Percentiles rank a stretch among this genome's conserved stretches.
These are phyloP conservation scores for Lodderomyces jiufengensis DNA, from an alignment of 1,139 yeast genomes.

Conservation along the genomic window DNA sequence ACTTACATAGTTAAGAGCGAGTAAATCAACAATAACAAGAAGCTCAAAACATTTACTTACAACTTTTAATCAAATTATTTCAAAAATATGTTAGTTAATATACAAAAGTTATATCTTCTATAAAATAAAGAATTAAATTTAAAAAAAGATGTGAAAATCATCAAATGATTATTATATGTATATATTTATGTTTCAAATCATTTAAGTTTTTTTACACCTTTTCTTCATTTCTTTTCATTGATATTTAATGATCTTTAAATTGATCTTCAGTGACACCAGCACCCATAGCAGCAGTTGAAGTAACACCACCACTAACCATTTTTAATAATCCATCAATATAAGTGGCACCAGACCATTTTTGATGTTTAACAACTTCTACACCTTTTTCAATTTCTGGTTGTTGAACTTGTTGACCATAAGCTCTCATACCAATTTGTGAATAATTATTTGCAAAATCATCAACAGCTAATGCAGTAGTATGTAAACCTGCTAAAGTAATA, in stretches of 20 bases:
- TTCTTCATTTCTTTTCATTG: not conserved
- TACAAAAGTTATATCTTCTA: too few relatives aligned
- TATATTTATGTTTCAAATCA: too few relatives aligned
- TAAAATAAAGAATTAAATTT: too few relatives aligned
- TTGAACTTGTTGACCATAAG: conserved; percentile 86
- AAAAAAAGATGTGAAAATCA: too few relatives aligned
- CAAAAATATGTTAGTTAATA: too few relatives aligned
- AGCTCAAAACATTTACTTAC: too few relatives aligned
- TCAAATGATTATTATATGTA: too few relatives aligned
- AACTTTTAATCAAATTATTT: too few relatives aligned
- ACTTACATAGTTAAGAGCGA: too few relatives aligned
- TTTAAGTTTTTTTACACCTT: too few relatives aligned
- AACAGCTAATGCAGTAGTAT: conserved; percentile 90
- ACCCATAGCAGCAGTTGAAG: conserved; percentile 98
- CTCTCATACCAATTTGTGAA: conserved; percentile 87
- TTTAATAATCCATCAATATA: conserved; percentile 89
- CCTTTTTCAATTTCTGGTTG: conserved; percentile 83
- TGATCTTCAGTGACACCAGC: conserved; percentile 98
- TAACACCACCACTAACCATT: conserved; percentile 91
- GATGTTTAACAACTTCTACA: conserved; percentile 96
- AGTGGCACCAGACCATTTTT: conserved; percentile 99
- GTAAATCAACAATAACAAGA: too few relatives aligned
- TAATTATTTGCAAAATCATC: conserved; percentile 81
- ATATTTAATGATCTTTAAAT: conserved; percentile 49
- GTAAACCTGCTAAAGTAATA: conserved; percentile 95